Evolutionary conservation across 495 filamentous ascomycete species (phyloP).

Genomic region (Xylaria sp.): DNA sequence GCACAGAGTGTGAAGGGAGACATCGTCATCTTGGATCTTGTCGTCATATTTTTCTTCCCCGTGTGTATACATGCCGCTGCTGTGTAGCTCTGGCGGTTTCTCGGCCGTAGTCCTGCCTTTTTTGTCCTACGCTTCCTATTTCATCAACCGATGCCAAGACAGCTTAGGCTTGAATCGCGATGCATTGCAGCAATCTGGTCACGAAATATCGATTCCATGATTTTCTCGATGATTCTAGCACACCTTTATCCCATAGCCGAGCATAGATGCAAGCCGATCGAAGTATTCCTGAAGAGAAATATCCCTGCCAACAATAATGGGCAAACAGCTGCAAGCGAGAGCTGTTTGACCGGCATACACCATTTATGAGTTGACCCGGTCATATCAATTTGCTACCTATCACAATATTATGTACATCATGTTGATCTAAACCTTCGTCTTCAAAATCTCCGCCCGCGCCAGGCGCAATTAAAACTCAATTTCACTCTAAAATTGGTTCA

Average conservation of each 20-base stretch:
- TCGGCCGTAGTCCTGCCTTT: not conserved
- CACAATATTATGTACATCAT: not conserved
- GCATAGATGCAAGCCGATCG: not conserved
- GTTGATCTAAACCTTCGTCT: not conserved
- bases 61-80: not conserved
- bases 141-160: constrained; percentile 4
- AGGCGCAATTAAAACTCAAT: not conserved
- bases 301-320: not conserved
- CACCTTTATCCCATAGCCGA: not conserved
- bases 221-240: not conserved
- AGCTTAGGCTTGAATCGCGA: not conserved
- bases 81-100: not conserved
- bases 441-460: not conserved
- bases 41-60: not conserved
- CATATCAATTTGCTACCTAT: not conserved
- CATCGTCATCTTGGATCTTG: not conserved
- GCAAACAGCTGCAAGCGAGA: not conserved
- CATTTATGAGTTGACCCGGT: not conserved
- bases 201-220: not conserved
- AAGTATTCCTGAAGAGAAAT: not conserved
- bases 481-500: not conserved
- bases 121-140: not conserved
- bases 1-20: not conserved
- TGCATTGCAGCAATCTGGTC: not conserved
- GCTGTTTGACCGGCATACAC: not conserved